Evolutionary conservation across 768 basidiomycete genomes (phyloP), one percentile per base, ranked within the genome.

Genomic region (Porpolomopsis calyptriformis): DNA sequence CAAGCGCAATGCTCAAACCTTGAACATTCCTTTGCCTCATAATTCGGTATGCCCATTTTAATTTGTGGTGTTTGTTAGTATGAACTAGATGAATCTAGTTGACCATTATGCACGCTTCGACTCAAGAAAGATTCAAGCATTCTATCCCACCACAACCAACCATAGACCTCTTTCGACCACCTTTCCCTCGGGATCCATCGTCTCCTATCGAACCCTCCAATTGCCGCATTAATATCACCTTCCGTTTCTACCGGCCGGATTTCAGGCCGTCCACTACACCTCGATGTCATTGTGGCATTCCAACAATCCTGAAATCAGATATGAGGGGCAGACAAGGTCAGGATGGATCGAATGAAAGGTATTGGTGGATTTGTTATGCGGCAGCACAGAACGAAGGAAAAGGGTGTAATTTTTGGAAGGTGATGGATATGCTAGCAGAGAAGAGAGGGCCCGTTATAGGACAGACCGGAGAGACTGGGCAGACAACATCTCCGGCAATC

Each of bases 221-320:
- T 50, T 78, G 72, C 52, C 76, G 85, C 20, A 87, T 90, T 55
- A 90, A 90, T 53, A 80, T 90, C 47, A 90, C 87, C 0, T 90
- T 90, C 58, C 73, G 88, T 12, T 90, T 90, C 57, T 90, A 82
- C 52, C 74, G 88, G 45, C 88, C 88, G 4, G 87, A 90, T 62
- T 90, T 84, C 58, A 66, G 68, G 19, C 74, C 87, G 3, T 56
- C 65, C 19, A 77, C 64, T 31, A 85, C 75, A 1, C 87, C 87
- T 1, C 70, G 69, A 36, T 90, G 88, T 55, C 76, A 79, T 53
- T 90, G 87, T 56, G 76, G 71, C 11, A 65, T 84, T 18, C 83
- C 85, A 1, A 79, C 76, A 8, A 74, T 85, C 34, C 64, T 89
- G 41, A 65, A 85, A 19, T 71, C 86, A 2, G 84, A 89, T 54